Evolutionary conservation across 1,284 basidiomycete species (phyloP).

Genomic region (Naganishia sp.): DNA sequence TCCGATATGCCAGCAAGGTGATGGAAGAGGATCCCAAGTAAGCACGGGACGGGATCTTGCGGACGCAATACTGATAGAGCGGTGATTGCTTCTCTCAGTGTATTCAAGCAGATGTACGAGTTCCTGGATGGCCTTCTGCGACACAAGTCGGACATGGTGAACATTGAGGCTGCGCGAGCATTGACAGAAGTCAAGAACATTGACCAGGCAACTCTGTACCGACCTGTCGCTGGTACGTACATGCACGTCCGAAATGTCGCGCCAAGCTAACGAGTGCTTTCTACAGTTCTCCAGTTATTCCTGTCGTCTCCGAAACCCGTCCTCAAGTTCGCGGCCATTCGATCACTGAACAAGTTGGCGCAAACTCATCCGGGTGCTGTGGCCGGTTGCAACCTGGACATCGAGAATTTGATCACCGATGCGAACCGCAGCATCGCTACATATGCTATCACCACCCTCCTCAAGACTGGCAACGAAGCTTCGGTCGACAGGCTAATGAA

Average conservation of each 20-base stretch:
- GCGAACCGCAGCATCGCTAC: slow-evolving; percentile 95
- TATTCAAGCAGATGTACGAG: slow-evolving; percentile 90
- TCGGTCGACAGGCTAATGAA: slow-evolving; percentile 99
- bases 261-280: slow-evolving; percentile 14
- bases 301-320: slow-evolving; percentile 89
- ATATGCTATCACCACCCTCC: slow-evolving; percentile 95
- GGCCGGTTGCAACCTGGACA: slow-evolving; percentile 91
- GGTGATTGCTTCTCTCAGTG: slow-evolving; percentile 56
- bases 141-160: slow-evolving; percentile 99
- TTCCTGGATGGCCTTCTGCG: slow-evolving; percentile 92
- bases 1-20: slow-evolving; percentile 94
- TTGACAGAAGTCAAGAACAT: slow-evolving; percentile 95
- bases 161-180: slow-evolving; percentile 94
- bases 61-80: slow-evolving; percentile 7
- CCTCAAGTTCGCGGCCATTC: slow-evolving; percentile 95
- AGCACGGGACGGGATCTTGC: slow-evolving; percentile 44
- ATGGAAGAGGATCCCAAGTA: slow-evolving; percentile 98
- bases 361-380: slow-evolving; percentile 81
- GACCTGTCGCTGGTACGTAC: slow-evolving; percentile 75
- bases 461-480: slow-evolving; percentile 99
- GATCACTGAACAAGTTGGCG: slow-evolving; percentile 86
- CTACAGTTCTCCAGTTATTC: slow-evolving; percentile 83
- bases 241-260: not conserved
- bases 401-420: slow-evolving; percentile 97
- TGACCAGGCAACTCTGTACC: slow-evolving; percentile 72